A percentile compares a stretch with the other conserved stretches of the same genome.
These are phyloP conservation scores for Phytopythium aichiense DNA, from an alignment of 352 stramenopile genomes.

Conservation along the genomic window DNA sequence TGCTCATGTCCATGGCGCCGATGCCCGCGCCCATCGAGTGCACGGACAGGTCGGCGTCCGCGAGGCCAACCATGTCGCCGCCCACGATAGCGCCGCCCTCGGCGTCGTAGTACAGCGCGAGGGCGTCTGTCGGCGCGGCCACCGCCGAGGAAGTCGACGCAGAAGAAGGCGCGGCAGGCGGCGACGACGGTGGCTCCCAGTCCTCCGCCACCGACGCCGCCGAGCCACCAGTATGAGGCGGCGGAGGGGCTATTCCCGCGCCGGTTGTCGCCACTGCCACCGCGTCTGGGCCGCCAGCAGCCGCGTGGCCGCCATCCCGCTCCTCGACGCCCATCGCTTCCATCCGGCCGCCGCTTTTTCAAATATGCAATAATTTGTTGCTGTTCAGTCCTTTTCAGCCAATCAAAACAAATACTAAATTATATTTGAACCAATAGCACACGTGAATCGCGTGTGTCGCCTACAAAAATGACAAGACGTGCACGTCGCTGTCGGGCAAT, in stretches of 20 bases:
- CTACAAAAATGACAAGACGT: conserved; percentile 34
- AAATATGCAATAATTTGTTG: not conserved
- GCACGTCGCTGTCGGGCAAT: conserved; percentile 56
- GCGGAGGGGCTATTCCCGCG: not conserved
- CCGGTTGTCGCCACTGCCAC: not conserved
- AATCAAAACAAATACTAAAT: not conserved
- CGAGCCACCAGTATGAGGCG: not conserved
- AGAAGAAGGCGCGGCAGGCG: not conserved
- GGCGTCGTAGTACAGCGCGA: conserved; percentile 8
- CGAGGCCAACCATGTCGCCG: conserved; percentile 39
- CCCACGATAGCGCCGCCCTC: conserved; percentile 40
- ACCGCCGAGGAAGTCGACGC: not conserved
- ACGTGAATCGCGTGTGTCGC: not conserved
- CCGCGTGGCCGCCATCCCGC: not conserved
- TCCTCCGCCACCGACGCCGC: not conserved
- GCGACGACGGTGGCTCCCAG: not conserved
- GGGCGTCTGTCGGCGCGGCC: not conserved
- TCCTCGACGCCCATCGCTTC: not conserved
- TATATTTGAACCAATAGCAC: no score
- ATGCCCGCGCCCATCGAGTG: conserved; percentile 36
- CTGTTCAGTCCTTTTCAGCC: not conserved
- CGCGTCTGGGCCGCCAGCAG: not conserved
- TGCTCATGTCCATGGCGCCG: conserved; percentile 41
- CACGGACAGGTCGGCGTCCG: conserved; percentile 56
- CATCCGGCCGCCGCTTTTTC: not conserved